Evolutionary conservation across 192 early-diverging fungal genomes (phyloP), one percentile per base, ranked within the genome.

Genomic region (Backusella luteola): DNA sequence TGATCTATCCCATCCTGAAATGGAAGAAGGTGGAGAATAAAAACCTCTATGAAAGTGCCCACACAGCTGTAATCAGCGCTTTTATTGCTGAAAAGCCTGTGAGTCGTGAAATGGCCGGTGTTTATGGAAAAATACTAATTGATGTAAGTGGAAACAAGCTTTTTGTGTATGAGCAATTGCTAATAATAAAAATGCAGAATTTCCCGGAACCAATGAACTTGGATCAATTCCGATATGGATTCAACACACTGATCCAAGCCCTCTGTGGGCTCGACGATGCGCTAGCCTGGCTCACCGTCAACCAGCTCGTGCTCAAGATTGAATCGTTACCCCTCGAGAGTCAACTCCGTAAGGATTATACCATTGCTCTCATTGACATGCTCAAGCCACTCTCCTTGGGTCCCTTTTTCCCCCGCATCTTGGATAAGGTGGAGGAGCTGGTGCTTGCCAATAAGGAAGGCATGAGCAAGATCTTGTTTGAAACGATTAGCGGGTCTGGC

Each of bases 21-120:
- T 75, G 73, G 78, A 49, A 34, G 19, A 71, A 72, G 35, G 84
- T 80, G 21, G 53, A 77, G 21, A 77, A 86, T 42, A 73, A 79
- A 6, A 77, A 85, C 3, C 59, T 89, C 0, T 89, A 87, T 34
- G 88, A 89, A 73, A 86, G 85, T 36, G 82, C 83, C 4, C 87
- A 89, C 73, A 77, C 85, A 14, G 83, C 84, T 14, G 77, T 88
- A 0, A 78, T 89, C 41, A 71, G 82, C 8, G 79, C 87, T 4
- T 88, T 88, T 71, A 71, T 79, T 69, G 81, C 81, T 32, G 76
- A 84, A 42, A 89, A 88, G 46, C 72, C 68, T 34, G 80, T 87
- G n/a, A 74, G 83, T 19, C 82, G 81, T 12, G 80, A 88, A 77
- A 67, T 89, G 21, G 84, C 81, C 11, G 76, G 81, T 15, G 85